phyloP scores from a whole-genome alignment of 2,329 filamentous ascomycete genomes.

The Teratosphaeria pseudoeucalypti region DNA sequence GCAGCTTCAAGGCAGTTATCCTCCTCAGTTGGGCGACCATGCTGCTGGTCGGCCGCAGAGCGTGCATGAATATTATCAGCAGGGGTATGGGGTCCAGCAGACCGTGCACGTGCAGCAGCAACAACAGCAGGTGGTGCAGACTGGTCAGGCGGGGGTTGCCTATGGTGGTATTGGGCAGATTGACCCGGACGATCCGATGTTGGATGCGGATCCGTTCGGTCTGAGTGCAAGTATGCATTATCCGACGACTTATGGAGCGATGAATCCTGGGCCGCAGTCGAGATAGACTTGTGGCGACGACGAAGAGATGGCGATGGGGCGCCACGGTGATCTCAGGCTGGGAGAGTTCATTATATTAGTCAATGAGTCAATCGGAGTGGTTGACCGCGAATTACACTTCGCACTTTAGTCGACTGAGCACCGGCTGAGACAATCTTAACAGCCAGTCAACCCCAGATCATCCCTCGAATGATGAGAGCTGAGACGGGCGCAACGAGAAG shows the following conservation, averaged over 20 bases:
- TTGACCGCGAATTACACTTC: not conserved
- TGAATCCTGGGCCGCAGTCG: conserved; percentile 37
- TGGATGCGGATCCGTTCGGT: conserved; percentile 89
- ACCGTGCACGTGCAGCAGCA: conserved; percentile 4
- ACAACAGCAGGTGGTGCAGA: not conserved
- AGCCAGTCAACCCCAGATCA: no score
- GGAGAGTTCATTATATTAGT: not conserved
- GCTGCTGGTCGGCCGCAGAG: conserved; percentile 12
- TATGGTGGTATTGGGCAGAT: conserved; percentile 38
- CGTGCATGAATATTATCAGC: conserved; percentile 20
- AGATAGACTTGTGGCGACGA: not conserved
- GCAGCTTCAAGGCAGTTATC: conserved; percentile 18
- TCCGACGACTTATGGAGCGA: conserved; percentile 60
- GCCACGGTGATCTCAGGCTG: not conserved
- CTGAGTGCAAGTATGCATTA: conserved; percentile 93
- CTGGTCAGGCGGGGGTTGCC: not conserved
- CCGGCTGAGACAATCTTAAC: no score
- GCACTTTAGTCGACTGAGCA: not conserved
- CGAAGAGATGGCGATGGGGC: not conserved
- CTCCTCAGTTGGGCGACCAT: conserved; percentile 16
- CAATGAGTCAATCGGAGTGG: no score
- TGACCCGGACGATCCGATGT: conserved; percentile 70
- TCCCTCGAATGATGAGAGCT: not conserved
- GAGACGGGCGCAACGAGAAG: not conserved
- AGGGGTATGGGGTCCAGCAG: not conserved